These are phyloP conservation scores for Hortiboletus campestris DNA, from an alignment of 768 basidiomycete genomes.

Conservation along the genomic window DNA sequence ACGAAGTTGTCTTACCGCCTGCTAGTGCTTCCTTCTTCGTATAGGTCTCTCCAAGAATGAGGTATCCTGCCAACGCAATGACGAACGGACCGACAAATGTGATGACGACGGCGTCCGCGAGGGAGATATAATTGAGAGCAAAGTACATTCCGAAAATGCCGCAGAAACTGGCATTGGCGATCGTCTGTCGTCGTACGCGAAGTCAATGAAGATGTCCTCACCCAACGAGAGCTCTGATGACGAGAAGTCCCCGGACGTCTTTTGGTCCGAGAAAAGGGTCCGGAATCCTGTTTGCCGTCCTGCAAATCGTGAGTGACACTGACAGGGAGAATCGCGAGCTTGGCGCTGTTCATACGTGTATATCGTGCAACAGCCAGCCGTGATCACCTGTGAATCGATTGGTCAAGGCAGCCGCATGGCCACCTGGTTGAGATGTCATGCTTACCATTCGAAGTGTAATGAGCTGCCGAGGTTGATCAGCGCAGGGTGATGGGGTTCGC, in stretches of 20 bases:
- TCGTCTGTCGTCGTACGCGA: background rate
- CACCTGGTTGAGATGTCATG: background rate
- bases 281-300: slow-evolving; percentile 41
- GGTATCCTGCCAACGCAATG: slow-evolving; percentile 58
- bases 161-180: slow-evolving; percentile 52
- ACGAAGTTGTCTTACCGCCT: slow-evolving; percentile 35
- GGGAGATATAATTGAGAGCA: slow-evolving; percentile 68
- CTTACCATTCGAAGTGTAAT: slow-evolving; percentile 60
- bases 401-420: background rate
- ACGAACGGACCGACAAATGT: slow-evolving; percentile 71
- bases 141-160: slow-evolving; percentile 70
- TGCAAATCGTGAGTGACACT: slow-evolving; percentile 14
- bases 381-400: slow-evolving; percentile 40
- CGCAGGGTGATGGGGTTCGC: background rate
- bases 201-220: slow-evolving; percentile 26
- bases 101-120: slow-evolving; percentile 77
- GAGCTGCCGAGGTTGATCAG: slow-evolving; percentile 33
- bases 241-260: slow-evolving; percentile 57
- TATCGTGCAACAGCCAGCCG: slow-evolving; percentile 48
- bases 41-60: slow-evolving; percentile 62
- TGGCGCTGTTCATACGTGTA: slow-evolving; percentile 41
- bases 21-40: slow-evolving; percentile 55
- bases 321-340: background rate
- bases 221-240: slow-evolving; percentile 64
- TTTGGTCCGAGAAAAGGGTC: slow-evolving; percentile 71